Evolutionary conservation across 805 yeast genomes (phyloP), one percentile per base, ranked within the genome.

Genomic region (Candida tammaniensis): DNA sequence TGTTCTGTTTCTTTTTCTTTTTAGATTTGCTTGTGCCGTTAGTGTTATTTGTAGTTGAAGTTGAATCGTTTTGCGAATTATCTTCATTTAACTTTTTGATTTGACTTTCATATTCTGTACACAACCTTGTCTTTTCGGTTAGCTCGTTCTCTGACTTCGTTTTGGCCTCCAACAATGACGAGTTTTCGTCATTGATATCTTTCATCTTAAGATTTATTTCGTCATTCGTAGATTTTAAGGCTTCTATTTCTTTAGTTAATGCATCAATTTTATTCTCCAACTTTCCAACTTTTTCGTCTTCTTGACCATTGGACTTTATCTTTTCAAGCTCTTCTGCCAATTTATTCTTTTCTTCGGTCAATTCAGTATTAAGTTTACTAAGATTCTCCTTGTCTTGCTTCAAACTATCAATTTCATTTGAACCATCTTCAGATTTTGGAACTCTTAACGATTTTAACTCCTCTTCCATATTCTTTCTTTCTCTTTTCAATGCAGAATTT

Each of bases 401-500:
- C 20, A 29, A 15, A 24, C 24, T 36, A 22, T 17, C 22, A 15
- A n/a, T 17, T 20, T 29, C 29, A 19, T 26, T n/a, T n/a, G n/a
- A n/a, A n/a, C n/a, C n/a, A n/a, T n/a, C n/a, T n/a, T n/a, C n/a
- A n/a, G n/a, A n/a, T n/a, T n/a, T n/a, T n/a, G n/a, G n/a, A n/a
- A n/a, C 23, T 27, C 14, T 15, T 16, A 24, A 24, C 17, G 17
- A 30, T 19, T 24, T 33, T 13, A 12, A 13, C 9, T 31, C 35
- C 11, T 35, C 42, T 14, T 36, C 33, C 23, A 33, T 22, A 7
- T 19, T 20, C 33, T 47, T 47, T 19, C 40, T 42, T 21, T 39
- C 42, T 17, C 44, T 29, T 19, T 42, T 43, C 30, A 54, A 42
- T 3, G 39, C 44, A 11, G 48, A 44, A 31, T 46, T 55, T 20